Evolutionary conservation across 148 eudicot species (phyloP).

Genomic region (Silene uniflora): DNA sequence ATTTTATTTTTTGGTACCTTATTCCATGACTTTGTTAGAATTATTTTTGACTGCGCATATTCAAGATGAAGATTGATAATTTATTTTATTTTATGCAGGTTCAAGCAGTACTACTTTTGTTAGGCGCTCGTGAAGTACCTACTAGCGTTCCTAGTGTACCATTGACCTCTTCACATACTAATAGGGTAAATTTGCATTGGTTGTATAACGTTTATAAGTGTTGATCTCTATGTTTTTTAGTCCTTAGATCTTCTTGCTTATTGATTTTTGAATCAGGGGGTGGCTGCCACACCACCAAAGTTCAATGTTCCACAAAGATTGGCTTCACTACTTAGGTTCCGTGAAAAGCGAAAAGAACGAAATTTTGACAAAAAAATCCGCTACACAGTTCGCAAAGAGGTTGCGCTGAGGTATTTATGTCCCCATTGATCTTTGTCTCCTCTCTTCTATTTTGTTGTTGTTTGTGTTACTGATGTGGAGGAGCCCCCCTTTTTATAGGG

Average conservation of each 20-base stretch:
- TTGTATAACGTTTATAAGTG: not conserved
- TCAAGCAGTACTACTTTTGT: constrained; percentile 71
- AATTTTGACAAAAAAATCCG: constrained; percentile 83
- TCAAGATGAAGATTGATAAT: not conserved
- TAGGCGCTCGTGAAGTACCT: constrained; percentile 73
- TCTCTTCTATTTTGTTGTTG: not conserved
- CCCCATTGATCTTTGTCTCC: not conserved
- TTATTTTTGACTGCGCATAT: constrained; percentile 2
- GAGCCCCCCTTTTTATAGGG: too few species aligned
- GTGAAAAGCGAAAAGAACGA: constrained; percentile 74
- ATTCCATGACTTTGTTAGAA: not conserved
- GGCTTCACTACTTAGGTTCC: constrained; percentile 76
- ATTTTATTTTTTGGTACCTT: not conserved
- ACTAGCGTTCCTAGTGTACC: constrained; percentile 52
- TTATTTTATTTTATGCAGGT: constrained; percentile 38
- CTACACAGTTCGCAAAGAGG: constrained; percentile 79
- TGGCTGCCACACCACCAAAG: constrained; percentile 47
- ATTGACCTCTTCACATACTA: constrained; percentile 31
- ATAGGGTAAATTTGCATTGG: constrained; percentile 44
- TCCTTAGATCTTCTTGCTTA: constrained; percentile 3
- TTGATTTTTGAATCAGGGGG: constrained; percentile 36
- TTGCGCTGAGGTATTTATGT: constrained; percentile 60
- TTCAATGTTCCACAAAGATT: constrained; percentile 63
- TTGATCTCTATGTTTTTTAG: constrained; percentile 4
- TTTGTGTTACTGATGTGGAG: too few species aligned